Evolutionary conservation across 2,329 filamentous ascomycete genomes (phyloP).

Genomic region (Aspergillus neoniger): DNA sequence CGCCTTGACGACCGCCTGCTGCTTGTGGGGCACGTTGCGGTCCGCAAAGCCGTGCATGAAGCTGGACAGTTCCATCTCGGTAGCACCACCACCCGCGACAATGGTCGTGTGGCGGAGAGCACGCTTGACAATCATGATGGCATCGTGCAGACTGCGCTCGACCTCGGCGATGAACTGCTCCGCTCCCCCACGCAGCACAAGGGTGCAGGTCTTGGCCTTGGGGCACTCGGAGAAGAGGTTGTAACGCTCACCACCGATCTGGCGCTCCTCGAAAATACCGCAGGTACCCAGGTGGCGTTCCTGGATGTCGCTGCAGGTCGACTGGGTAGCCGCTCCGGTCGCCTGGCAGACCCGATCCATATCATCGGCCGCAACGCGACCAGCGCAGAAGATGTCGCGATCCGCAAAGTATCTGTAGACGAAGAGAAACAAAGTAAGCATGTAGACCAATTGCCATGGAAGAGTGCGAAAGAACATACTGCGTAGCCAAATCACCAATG

Average conservation of each 20-base stretch:
- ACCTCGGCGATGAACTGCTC: slow-evolving; percentile 99
- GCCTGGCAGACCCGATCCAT: slow-evolving; percentile 96
- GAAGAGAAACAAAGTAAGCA: not conserved
- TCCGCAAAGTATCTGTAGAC: slow-evolving; percentile 77
- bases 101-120: slow-evolving; percentile 93
- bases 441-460: not conserved
- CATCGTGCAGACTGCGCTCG: slow-evolving; percentile 94
- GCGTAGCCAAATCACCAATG: slow-evolving; percentile 94
- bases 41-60: slow-evolving; percentile 93
- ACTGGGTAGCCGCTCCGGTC: slow-evolving; percentile 88
- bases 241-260: slow-evolving; percentile 96
- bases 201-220: slow-evolving; percentile 92
- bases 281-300: slow-evolving; percentile 87
- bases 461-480: slow-evolving; percentile 51
- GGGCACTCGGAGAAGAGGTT: slow-evolving; percentile 98
- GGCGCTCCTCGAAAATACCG: slow-evolving; percentile 87
- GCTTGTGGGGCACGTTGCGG: slow-evolving; percentile 89
- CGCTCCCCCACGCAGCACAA: slow-evolving; percentile 90
- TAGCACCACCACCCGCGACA: slow-evolving; percentile 90
- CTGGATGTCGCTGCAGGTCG: slow-evolving; percentile 93
- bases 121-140: slow-evolving; percentile 99
- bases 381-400: slow-evolving; percentile 96
- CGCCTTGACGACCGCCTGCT: slow-evolving; percentile 95
- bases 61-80: slow-evolving; percentile 94
- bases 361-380: slow-evolving; percentile 85